phyloP scores from a whole-genome alignment of 164 flowering plant species.

The Annona cherimola region DNA sequence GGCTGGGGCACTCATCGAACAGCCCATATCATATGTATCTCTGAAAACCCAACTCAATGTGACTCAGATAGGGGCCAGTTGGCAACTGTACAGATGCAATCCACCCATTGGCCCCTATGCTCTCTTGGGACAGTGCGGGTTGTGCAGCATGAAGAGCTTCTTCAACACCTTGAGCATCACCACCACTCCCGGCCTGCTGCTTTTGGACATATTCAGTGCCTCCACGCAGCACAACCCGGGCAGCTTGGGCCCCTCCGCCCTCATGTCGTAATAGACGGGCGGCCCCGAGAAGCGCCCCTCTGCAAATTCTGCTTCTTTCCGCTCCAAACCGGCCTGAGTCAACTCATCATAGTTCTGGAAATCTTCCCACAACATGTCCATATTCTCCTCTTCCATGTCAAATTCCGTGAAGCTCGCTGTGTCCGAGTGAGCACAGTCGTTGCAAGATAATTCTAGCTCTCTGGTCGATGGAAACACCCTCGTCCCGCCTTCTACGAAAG shows the following conservation, averaged over 20 bases:
- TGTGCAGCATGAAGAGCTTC: conserved; percentile 46
- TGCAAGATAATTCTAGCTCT: neutral
- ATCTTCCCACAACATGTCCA: conserved; percentile 71
- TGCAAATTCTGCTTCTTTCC: neutral
- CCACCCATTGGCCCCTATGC: neutral
- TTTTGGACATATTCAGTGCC: conserved; percentile 26
- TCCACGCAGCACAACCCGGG: conserved; percentile 24
- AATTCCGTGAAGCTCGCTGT: neutral
- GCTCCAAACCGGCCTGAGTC: conserved; percentile 8
- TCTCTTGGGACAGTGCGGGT: conserved; percentile 22
- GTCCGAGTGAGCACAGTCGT: neutral
- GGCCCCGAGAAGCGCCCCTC: neutral
- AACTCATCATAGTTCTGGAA: conserved; percentile 42
- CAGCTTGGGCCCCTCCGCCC: neutral
- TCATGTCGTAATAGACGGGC: neutral
- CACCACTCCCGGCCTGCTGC: conserved; percentile 28
- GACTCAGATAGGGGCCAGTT: neutral
- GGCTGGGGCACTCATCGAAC: neutral
- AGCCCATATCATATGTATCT: neutral
- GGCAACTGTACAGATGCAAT: too few relatives aligned
- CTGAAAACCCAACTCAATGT: neutral
- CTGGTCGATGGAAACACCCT: neutral
- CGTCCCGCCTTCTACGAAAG: conserved; percentile 10
- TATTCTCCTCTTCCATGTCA: conserved; percentile 39
- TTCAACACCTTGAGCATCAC: conserved; percentile 44